Base-by-base conservation (phyloP, 139 green algal species). In the Gonium pectorale region DNA sequence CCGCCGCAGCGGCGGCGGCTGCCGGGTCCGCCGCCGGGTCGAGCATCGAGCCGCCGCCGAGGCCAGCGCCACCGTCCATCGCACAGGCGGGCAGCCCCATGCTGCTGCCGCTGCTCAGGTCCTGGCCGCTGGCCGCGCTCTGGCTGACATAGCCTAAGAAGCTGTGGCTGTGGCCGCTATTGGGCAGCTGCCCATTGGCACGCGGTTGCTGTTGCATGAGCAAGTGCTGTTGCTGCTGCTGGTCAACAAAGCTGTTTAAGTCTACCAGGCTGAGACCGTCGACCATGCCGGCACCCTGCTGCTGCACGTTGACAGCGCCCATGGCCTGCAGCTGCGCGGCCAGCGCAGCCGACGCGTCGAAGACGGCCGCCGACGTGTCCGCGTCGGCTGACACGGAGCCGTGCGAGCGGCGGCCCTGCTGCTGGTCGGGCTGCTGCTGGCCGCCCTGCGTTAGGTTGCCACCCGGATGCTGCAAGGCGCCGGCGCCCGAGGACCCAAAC, bases 201-300 rank as follows among this genome's bases (percentile, higher is more conserved):
- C 15, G 13, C 63, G 33, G 31, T 0, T 46, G 35, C 74, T 60
- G 59, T 0, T 56, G 19, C 7, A 15, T 21, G 3, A 17, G 8
- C 31, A 59, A 31, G 2, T 49, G 41, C 31, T 71, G n/a, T 8
- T 27, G 31, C 35, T 67, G 51, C 49, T 80, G 72, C 17, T 63
- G 60, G 31, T 73, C 75, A 40, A 82, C n/a, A 0, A 56, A 6
- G 0, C n/a, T 43, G 8, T 72, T 33, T 1, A 83, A 62, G n/a
- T 83, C 77, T 8, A 83, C 77, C 31, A 83, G 31, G 11, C 60
- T 74, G 31, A 83, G 60, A 3, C 77, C 77, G 43, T 73, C 62
- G 8, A 74, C 21, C 60, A 83, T 26, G 5, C 33, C 22, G 6
- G 33, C 17, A n/a, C 52, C 2, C 51, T 44, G 46, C 70, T 79